Conservation (phyloP, 768 basidiomycete species). For the Royoungia palumana region DNA sequence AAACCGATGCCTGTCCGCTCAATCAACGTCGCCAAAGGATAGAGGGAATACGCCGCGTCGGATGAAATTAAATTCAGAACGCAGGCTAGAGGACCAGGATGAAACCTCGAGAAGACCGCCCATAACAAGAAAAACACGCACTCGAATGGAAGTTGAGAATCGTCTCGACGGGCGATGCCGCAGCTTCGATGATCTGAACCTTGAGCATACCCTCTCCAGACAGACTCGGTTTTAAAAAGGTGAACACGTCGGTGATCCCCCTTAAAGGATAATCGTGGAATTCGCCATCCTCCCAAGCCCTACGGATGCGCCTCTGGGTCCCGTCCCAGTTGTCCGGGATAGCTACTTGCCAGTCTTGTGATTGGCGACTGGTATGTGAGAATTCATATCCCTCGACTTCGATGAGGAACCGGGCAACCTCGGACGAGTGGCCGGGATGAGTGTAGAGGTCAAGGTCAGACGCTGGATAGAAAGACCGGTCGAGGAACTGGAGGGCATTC, state of each 20-base stretch:
- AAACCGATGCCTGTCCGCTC: conserved; percentile 25
- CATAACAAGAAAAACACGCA: conserved; percentile 20
- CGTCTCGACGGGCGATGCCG: conserved; percentile 22
- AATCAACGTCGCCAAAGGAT: conserved; percentile 39
- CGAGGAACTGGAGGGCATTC: conserved; percentile 50
- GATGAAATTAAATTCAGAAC: conserved; percentile 41
- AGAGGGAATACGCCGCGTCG: conserved; percentile 39
- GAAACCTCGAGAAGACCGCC: not conserved
- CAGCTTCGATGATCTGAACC: conserved; percentile 39
- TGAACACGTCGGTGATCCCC: conserved; percentile 15
- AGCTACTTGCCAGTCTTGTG: conserved; percentile 9
- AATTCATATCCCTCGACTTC: conserved; percentile 31
- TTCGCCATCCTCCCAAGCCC: rapidly evolving
- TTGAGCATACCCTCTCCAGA: conserved; percentile 12
- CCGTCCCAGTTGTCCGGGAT: conserved; percentile 19
- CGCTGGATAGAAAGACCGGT: conserved; percentile 39
- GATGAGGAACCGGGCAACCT: conserved; percentile 37
- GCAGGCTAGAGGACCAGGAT: not conserved
- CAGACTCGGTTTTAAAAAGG: conserved; percentile 19
- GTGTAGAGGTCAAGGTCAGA: conserved; percentile 55
- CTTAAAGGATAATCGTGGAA: not conserved
- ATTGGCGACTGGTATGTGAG: conserved; percentile 20
- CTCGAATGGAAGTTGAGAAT: conserved; percentile 50
- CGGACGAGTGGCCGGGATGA: conserved; percentile 27
- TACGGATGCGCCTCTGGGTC: conserved; percentile 1